These are phyloP conservation scores for Verbena officinalis DNA, from an alignment of 257 asterid genomes.

Conservation along the genomic window DNA sequence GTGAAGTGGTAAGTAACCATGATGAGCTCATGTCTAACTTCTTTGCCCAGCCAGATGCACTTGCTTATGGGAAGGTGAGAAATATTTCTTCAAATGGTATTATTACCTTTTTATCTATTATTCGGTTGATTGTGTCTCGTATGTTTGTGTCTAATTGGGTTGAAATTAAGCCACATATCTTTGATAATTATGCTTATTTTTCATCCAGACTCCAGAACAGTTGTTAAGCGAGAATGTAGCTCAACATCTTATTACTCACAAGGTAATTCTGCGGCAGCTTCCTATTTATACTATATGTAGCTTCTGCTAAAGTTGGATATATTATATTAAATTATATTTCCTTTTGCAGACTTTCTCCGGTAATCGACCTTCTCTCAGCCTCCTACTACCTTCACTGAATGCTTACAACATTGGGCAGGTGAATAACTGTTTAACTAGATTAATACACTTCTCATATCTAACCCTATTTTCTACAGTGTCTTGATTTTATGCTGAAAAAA, in stretches of 20 bases:
- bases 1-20: slow-evolving; percentile 91
- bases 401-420: slow-evolving; percentile 99
- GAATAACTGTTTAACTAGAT: slow-evolving; percentile 29
- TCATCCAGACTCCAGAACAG: slow-evolving; percentile 87
- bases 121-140: not conserved
- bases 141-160: not conserved
- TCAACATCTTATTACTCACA: slow-evolving; percentile 78
- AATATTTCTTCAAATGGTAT: not conserved
- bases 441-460: slow-evolving; percentile 19
- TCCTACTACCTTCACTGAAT: slow-evolving; percentile 83
- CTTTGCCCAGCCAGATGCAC: slow-evolving; percentile 99
- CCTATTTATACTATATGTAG: slow-evolving; percentile 8
- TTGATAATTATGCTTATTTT: slow-evolving; percentile 32
- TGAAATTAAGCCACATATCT: slow-evolving; percentile 1
- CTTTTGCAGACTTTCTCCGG: slow-evolving; percentile 87
- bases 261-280: slow-evolving; percentile 51
- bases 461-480: slow-evolving; percentile 4
- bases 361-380: slow-evolving; percentile 94
- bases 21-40: slow-evolving; percentile 99
- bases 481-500: slow-evolving; percentile 14
- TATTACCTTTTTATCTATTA: slow-evolving; percentile 14
- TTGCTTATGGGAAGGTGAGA: slow-evolving; percentile 92
- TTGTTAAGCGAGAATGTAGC: slow-evolving; percentile 81
- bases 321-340: slow-evolving; percentile 25
- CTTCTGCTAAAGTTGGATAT: slow-evolving; percentile 26